Evolutionary conservation across 2,329 filamentous ascomycete genomes (phyloP).

Genomic region (Colletotrichum chrysophilum): DNA sequence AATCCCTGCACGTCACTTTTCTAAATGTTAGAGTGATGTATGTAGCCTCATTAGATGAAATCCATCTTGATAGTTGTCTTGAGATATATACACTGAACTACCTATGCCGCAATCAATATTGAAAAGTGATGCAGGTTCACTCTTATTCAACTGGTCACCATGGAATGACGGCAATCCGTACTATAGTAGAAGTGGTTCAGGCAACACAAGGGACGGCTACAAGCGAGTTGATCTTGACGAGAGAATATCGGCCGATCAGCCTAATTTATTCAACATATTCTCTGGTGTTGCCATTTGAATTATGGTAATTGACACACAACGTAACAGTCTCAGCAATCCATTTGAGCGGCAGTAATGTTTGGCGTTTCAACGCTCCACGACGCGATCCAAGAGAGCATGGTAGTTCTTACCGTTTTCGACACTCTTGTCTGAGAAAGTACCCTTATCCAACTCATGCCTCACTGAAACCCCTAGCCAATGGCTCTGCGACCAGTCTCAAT

Average conservation of each 20-base stretch:
- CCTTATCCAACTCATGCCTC: not conserved
- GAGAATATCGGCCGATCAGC: not conserved
- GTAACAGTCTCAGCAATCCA: not conserved
- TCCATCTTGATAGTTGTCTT: too few species aligned
- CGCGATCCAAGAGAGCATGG: not conserved
- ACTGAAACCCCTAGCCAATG: not conserved
- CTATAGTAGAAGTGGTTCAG: too few species aligned
- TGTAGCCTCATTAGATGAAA: too few species aligned
- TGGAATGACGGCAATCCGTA: rapidly evolving
- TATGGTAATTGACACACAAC: not conserved
- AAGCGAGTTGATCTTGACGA: rapidly evolving
- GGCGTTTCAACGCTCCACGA: not conserved
- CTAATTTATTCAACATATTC: rapidly evolving
- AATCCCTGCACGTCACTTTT: too few species aligned
- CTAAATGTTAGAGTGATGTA: too few species aligned
- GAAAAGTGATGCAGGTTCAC: rapidly evolving
- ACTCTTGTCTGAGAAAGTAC: not conserved
- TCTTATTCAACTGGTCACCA: rapidly evolving
- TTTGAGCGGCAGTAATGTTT: not conserved
- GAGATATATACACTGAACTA: too few species aligned
- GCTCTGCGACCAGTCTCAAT: not conserved
- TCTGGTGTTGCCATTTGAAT: not conserved
- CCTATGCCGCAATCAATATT: rapidly evolving
- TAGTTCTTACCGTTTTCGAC: not conserved
- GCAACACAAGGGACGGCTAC: too few species aligned